Base-by-base conservation (phyloP, 345 rosid species). In the Salix caprea region DNA sequence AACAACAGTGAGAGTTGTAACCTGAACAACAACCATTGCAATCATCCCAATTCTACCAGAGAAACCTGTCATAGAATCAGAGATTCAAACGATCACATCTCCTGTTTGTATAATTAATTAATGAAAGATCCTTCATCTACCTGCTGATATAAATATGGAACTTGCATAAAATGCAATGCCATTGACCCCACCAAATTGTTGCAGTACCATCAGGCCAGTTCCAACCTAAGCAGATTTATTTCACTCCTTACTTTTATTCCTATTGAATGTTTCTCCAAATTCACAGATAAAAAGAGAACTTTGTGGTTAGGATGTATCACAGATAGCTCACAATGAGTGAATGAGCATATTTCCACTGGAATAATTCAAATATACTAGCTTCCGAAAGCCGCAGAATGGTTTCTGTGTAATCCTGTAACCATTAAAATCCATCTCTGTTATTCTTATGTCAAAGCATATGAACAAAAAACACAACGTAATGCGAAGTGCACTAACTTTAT, bases 1-100 rank as follows among this genome's bases (percentile, higher is more conserved):
- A 21, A 44, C 58, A 34, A 11, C 6, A 11, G 15, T 50, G 21
- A 30, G 71, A 76, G 72, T 71, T 21, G 65, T 72, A n/a, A 92
- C 98, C 97, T 94, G 95, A 78, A 92, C 91, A 40, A 84, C 24
- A 67, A 89, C 97, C 90, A 88, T 89, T 21, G 90, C 89, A 46
- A 90, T 86, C 72, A 87, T 90, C 82, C 98, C 97, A 62, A 86
- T 56, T 4, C 84, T 84, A 50, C 91, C 91, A 1, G 97, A 86
- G 80, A 92, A 90, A 73, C 98, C 98, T 94, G 82, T 21, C 69
- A 74, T 23, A 40, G 0, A 74, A 40, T 21, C 6, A 74, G 67
- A 56, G 42, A 50, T 54, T 40, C 73, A 28, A 12, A 23, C 3
- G 18, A 30, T 74, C 16, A 12, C 23, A 18, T 67, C 72, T 21